Conservation (phyloP, 2,329 filamentous ascomycete species). For the Colletotrichum sublineola region DNA sequence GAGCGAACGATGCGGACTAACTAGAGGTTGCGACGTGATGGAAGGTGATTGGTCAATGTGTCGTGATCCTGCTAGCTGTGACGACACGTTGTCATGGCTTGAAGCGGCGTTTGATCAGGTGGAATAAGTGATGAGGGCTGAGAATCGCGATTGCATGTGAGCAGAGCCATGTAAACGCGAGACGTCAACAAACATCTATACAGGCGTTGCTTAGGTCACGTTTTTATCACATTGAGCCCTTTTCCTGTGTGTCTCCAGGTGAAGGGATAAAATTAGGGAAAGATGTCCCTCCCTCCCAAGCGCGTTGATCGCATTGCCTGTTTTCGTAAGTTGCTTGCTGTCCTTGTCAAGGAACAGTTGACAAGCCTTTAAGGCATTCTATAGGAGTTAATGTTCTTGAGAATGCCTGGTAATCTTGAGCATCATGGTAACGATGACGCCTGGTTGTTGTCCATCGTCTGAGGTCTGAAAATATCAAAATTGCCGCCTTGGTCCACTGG, state of each 20-base stretch:
- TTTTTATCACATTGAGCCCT: background rate
- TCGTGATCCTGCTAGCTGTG: slow-evolving; percentile 13
- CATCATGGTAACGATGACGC: background rate
- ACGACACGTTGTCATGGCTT: slow-evolving; percentile 23
- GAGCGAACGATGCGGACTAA: slow-evolving; percentile 16
- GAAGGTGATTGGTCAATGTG: slow-evolving; percentile 30
- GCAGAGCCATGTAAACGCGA: no score
- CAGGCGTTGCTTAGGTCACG: background rate
- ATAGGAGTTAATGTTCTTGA: no score
- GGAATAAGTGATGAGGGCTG: no score
- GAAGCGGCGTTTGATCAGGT: background rate
- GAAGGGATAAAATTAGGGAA: background rate
- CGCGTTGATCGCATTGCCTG: background rate
- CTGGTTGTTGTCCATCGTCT: background rate
- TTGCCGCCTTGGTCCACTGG: background rate
- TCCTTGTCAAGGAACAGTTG: background rate
- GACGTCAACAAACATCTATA: background rate
- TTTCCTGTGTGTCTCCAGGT: background rate
- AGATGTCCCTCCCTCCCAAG: background rate
- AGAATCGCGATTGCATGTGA: background rate
- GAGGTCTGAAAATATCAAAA: background rate
- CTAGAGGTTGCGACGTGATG: slow-evolving; percentile 15
- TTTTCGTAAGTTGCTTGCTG: background rate
- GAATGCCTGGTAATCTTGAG: no score
- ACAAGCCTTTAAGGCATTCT: background rate